These are phyloP conservation scores for Calonectria pseudoturangicola DNA, from an alignment of 2,329 filamentous ascomycete species.

Conservation along the genomic window DNA sequence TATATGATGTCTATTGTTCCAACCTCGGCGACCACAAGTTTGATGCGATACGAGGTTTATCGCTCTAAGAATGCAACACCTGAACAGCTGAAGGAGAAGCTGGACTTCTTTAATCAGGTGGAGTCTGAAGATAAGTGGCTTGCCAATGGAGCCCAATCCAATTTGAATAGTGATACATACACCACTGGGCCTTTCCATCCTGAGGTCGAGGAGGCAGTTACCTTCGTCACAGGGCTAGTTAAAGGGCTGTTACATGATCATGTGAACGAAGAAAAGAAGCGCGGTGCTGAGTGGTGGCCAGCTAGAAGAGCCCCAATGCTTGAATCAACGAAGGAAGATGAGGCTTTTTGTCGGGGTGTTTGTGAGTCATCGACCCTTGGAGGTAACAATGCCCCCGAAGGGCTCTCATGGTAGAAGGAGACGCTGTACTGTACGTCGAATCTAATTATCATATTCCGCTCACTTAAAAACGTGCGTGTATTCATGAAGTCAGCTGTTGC, in stretches of 20 bases:
- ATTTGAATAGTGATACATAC: constrained; percentile 76
- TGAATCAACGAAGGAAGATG: constrained; percentile 19
- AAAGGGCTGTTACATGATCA: constrained; percentile 34
- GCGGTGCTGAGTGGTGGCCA: constrained; percentile 35
- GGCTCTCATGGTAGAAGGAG: constrained; percentile 15
- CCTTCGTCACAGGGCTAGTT: constrained; percentile 25
- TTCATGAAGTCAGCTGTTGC: no score
- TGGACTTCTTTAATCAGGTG: constrained; percentile 76
- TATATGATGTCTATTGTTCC: constrained; percentile 78
- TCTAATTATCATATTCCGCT: not conserved
- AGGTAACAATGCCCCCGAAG: not conserved
- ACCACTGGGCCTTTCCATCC: constrained; percentile 78
- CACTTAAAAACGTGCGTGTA: no score
- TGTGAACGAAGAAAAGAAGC: constrained; percentile 35
- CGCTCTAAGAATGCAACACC: constrained; percentile 74
- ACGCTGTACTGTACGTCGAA: not conserved
- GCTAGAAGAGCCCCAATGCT: constrained; percentile 28
- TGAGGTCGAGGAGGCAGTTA: constrained; percentile 69
- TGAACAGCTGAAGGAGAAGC: constrained; percentile 73
- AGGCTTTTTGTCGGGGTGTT: constrained; percentile 34
- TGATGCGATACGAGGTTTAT: constrained; percentile 78
- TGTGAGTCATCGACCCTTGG: constrained; percentile 22
- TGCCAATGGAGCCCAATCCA: constrained; percentile 74
- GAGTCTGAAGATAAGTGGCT: constrained; percentile 79
- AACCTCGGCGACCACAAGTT: constrained; percentile 66